Evolutionary conservation across 345 rosid species (phyloP), one percentile per base, ranked within the genome.

Genomic region (Ceriops tagal): DNA sequence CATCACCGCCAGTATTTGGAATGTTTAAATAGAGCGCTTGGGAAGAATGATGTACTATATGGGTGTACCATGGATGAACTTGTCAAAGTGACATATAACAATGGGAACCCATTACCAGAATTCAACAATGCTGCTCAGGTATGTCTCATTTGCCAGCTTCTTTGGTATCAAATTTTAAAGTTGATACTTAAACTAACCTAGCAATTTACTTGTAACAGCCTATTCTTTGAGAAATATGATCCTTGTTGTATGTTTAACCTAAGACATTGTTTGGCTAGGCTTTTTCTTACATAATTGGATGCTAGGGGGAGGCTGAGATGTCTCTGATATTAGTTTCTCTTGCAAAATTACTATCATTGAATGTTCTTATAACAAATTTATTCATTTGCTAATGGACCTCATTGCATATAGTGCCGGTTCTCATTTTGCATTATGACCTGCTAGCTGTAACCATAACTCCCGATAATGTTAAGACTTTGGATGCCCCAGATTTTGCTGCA

Each of bases 81-180:
- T 53, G 80, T 93, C 73, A 91, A 86, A 76, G 86, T 69, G 1
- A 86, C 96, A 8, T 93, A 91, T 74, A 93, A 88, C 81, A 86
- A 81, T 65, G 97, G 98, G 32, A 93, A 80, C 75, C 98, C 98
- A 59, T 75, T 87, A 34, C 89, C 87, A 0, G 95, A 83, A 71
- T 91, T 89, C 86, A 93, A 91, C 80, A 87, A 86, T 75, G 97
- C 97, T 67, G 90, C 96, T 2, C 92, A 91, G 95, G 97, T 74
- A 58, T 34, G 55, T 66, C 18, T 58, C 15, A 26, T n/a, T n/a
- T n/a, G n/a, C n/a, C n/a, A n/a, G n/a, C n/a, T n/a, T n/a, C n/a
- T n/a, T n/a, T n/a, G n/a, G n/a, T n/a, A n/a, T n/a, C n/a, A n/a
- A n/a, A n/a, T n/a, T 53, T 28, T 46, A 11, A n/a, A 19, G n/a